A percentile compares a stretch with the other conserved stretches of the same genome.
Evolutionary conservation across 805 yeast genomes (phyloP).

Genomic region (Nakazawaea pomicola): DNA sequence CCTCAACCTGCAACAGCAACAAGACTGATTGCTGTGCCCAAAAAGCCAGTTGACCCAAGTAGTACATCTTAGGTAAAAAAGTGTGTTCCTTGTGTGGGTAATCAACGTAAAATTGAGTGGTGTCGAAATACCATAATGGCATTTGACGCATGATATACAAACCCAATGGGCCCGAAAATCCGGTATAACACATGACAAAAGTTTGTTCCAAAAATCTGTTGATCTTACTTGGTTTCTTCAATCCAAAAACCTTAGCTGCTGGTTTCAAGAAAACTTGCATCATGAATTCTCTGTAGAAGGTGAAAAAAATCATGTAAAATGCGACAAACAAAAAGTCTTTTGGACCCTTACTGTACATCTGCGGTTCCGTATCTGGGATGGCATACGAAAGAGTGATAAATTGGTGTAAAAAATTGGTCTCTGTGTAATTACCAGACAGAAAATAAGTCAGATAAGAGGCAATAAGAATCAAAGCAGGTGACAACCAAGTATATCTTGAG

Average conservation of each 20-base stretch:
- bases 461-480: slow-evolving; percentile 49
- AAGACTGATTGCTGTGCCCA: slow-evolving; percentile 96
- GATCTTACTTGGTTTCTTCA: slow-evolving; percentile 50
- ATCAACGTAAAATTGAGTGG: slow-evolving; percentile 68
- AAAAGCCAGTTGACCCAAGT: slow-evolving; percentile 89
- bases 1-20: slow-evolving; percentile 77
- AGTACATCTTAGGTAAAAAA: slow-evolving; percentile 69
- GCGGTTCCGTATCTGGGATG: slow-evolving; percentile 51
- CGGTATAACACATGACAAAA: slow-evolving; percentile 77
- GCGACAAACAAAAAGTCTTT: slow-evolving; percentile 77
- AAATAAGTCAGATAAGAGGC: slow-evolving; percentile 39
- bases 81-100: slow-evolving; percentile 83
- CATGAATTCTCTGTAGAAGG: slow-evolving; percentile 83
- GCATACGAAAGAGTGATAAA: slow-evolving; percentile 64
- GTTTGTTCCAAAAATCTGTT: slow-evolving; percentile 91
- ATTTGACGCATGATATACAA: slow-evolving; percentile 78
- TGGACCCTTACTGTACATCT: slow-evolving; percentile 76
- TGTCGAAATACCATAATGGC: slow-evolving; percentile 88
- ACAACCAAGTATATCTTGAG: slow-evolving; percentile 66
- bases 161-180: slow-evolving; percentile 80
- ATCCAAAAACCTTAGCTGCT: slow-evolving; percentile 49
- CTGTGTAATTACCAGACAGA: slow-evolving; percentile 52
- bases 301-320: slow-evolving; percentile 80
- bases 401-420: slow-evolving; percentile 55
- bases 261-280: slow-evolving; percentile 84